Base-by-base conservation (phyloP, 129 eudicot genomes). In the Dittrichia graveolens region DNA sequence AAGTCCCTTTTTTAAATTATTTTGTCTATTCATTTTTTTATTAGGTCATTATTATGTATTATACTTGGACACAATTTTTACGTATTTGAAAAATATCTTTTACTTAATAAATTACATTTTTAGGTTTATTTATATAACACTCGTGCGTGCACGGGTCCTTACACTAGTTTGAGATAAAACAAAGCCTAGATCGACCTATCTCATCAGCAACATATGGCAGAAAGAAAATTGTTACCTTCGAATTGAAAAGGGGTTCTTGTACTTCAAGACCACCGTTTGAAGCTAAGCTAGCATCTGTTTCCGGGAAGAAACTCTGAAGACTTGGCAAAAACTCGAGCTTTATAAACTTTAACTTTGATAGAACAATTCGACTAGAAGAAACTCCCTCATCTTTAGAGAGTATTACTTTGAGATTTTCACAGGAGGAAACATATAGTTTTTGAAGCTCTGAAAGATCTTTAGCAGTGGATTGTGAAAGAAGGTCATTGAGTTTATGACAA, bases 171-270 rank as follows among this genome's bases (percentile, higher is more conserved):
- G 65, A 59, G 44, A 59, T 37, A 35, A 56, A 37, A 59, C 44
- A 59, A 43, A 59, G 11, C 44, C 39, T 11, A 19, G 5, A 48
- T 37, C 39, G 7, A 50, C 24, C 57, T 8, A 48, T 18, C 48
- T 4, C 31, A 69, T 12, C 64, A 54, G 12, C 54, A 58, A 67
- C 41, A 37, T 63, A 50, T 41, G 7, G 38, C 5, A 45, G 65
- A 75, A 53, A 79, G 49, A 56, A 56, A 73, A 59, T 40, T 42
- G 46, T 52, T 81, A 76, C 81, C 85, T 76, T 81, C 49, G 57
- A 65, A 75, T 66, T 81, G 69, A 81, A 81, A 55, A 81, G 85
- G 46, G 81, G 71, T 81, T 75, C 78, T 70, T 70, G 78, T 45
- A 66, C 52, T 45, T 64, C 65, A 65, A 42, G 34, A 66, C 67